These are phyloP conservation scores for Sphaerulina musiva DNA, from an alignment of 2,329 filamentous ascomycete genomes.

Conservation along the genomic window DNA sequence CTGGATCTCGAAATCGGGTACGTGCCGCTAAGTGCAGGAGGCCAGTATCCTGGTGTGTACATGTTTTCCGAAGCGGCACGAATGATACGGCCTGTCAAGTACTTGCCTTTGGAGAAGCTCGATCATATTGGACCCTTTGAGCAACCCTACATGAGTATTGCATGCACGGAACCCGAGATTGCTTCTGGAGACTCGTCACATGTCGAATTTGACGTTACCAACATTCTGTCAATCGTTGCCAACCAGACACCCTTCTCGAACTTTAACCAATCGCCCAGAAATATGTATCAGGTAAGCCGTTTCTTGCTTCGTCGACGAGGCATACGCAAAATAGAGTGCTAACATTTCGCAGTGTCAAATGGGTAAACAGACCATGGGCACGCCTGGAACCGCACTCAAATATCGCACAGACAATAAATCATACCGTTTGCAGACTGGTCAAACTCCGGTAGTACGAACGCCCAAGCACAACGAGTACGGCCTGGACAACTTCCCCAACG, in stretches of 20 bases:
- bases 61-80: conserved; percentile 79
- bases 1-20: conserved; percentile 84
- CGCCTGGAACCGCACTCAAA: conserved; percentile 73
- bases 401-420: conserved; percentile 96
- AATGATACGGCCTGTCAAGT: conserved; percentile 89
- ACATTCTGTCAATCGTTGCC: conserved; percentile 93
- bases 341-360: conserved; percentile 63
- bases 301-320: background rate
- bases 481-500: conserved; percentile 96
- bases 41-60: conserved; percentile 94
- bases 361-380: conserved; percentile 99
- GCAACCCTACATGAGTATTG: conserved; percentile 97
- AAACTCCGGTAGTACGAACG: conserved; percentile 86
- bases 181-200: conserved; percentile 85
- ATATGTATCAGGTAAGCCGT: conserved; percentile 64
- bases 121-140: conserved; percentile 91
- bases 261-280: conserved; percentile 96
- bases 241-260: conserved; percentile 99
- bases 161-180: conserved; percentile 80
- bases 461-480: conserved; percentile 94
- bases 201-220: conserved; percentile 88
- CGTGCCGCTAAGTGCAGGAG: conserved; percentile 77
- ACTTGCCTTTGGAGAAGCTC: conserved; percentile 75
- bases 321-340: background rate
- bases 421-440: conserved; percentile 88